phyloP scores from a whole-genome alignment of 2,329 filamentous ascomycete genomes.

The Endothia cerciana region DNA sequence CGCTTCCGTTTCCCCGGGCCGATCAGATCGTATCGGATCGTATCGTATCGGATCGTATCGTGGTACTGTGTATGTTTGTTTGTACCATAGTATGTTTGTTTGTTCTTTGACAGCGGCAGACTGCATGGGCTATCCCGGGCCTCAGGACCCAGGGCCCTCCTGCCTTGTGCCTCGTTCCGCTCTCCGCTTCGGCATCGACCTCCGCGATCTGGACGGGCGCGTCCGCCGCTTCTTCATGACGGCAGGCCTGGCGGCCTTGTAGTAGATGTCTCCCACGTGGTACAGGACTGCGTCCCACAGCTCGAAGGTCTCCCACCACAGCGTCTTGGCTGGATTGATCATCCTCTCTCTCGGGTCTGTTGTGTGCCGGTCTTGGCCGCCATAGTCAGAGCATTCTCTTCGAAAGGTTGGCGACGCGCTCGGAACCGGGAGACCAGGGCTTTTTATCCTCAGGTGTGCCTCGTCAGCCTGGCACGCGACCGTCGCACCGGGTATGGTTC shows the following conservation, averaged over 20 bases:
- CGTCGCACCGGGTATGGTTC: not conserved
- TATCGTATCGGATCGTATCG: too few species aligned
- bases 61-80: too few species aligned
- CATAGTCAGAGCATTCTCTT: too few species aligned
- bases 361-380: too few species aligned
- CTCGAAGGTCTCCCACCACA: constrained; percentile 42
- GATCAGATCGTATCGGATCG: too few species aligned
- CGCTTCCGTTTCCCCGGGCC: not conserved
- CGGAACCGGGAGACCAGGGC: too few species aligned
- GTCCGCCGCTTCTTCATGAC: not conserved
- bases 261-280: constrained; percentile 44
- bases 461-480: too few species aligned
- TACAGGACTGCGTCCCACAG: constrained; percentile 46
- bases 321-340: constrained; percentile 27
- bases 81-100: too few species aligned
- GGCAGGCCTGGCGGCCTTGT: constrained; percentile 33
- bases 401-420: too few species aligned
- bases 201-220: constrained; percentile 3
- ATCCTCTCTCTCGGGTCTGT: constrained; percentile 1
- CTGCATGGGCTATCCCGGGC: too few species aligned
- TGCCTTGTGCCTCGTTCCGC: not conserved
- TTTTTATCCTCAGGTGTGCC: not conserved
- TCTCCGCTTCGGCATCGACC: constrained; percentile 1
- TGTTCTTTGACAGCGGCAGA: too few species aligned
- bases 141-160: not conserved